Base-by-base conservation (phyloP, 106 monocot genomes). In the Phalaenopsis aphrodite region DNA sequence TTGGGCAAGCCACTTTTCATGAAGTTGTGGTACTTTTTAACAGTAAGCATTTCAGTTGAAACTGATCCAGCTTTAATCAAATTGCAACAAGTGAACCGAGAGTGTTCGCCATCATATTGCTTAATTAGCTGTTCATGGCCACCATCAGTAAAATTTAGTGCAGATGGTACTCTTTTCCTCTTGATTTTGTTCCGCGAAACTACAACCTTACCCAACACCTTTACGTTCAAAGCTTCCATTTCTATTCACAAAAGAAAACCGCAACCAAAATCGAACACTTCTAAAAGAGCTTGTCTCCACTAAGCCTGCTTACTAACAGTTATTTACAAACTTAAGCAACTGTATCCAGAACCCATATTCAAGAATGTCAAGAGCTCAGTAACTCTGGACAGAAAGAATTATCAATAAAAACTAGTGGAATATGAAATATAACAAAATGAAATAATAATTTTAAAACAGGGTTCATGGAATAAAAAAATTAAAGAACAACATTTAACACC, bases 1-100 rank as follows among this genome's bases (percentile, higher is more conserved):
- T 86, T 69, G 14, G 94, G 97, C 75, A 90, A 74, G 19, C 89
- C 88, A 86, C 97, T 94, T 78, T 78, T 86, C 83, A 91, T 81
- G 78, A 92, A 98, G 65, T 89, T 89, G 30, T 79, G 76, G 76
- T 89, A 94, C 77, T 83, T 89, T 75, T 80, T 87, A 18, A 92
- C 36, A 71, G 94, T 73, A 43, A 77, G 78, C 43, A 67, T 84
- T 75, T 55, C 43, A 1, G 71, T 65, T 69, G 17, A 57, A 76
- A 64, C 58, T 41, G 76, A 43, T 56, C 15, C 48, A 65, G 68
- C 12, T 38, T 66, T 74, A 74, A 74, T 74, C 74, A 43, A 19
- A 45, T 74, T 74, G 43, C 42, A 74, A 45, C 43, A 8, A 5
- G 74, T 17, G 19, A 74, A n/a, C 41, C 19, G 74, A 45, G 41